Evolutionary conservation across 192 early-diverging fungal species (phyloP).

Genomic region (Paraglomus brasilianum): DNA sequence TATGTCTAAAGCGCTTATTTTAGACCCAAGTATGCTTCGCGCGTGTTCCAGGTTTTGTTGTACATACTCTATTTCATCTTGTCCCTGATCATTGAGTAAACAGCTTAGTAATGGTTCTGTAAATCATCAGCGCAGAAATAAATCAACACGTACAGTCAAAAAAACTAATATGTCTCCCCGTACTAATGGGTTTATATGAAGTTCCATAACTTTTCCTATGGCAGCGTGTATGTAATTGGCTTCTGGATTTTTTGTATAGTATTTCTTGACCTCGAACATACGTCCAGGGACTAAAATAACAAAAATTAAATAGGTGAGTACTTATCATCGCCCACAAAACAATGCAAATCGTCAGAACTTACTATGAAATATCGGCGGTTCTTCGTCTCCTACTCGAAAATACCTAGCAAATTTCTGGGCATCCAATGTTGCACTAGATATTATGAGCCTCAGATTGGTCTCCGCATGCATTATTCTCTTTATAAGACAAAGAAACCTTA

Average conservation of each 20-base stretch:
- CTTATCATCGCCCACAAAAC: not conserved
- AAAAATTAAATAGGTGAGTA: not conserved
- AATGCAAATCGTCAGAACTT: not conserved
- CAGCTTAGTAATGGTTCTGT: not conserved
- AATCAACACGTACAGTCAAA: conserved; percentile 62
- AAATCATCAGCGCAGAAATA: not conserved
- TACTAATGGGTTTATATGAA: conserved; percentile 84
- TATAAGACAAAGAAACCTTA: not conserved
- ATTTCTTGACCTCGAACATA: conserved; percentile 89
- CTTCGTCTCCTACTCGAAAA: conserved; percentile 65
- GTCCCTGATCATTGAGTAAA: conserved; percentile 54
- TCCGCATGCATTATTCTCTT: conserved; percentile 84
- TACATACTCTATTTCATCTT: conserved; percentile 96
- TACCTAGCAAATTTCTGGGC: conserved; percentile 94
- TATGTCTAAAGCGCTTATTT: conserved; percentile 87
- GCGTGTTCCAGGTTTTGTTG: conserved; percentile 78
- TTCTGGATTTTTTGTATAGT: conserved; percentile 95
- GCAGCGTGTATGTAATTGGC: conserved; percentile 95
- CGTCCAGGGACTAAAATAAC: conserved; percentile 73
- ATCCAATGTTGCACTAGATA: conserved; percentile 98
- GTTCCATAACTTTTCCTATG: conserved; percentile 88
- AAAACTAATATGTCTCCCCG: conserved; percentile 93
- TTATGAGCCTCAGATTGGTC: conserved; percentile 90
- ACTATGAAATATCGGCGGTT: conserved; percentile 85
- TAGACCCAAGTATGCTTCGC: conserved; percentile 77